Base-by-base conservation (phyloP, 352 stramenopile genomes). In the Globisporangium paddicum region DNA sequence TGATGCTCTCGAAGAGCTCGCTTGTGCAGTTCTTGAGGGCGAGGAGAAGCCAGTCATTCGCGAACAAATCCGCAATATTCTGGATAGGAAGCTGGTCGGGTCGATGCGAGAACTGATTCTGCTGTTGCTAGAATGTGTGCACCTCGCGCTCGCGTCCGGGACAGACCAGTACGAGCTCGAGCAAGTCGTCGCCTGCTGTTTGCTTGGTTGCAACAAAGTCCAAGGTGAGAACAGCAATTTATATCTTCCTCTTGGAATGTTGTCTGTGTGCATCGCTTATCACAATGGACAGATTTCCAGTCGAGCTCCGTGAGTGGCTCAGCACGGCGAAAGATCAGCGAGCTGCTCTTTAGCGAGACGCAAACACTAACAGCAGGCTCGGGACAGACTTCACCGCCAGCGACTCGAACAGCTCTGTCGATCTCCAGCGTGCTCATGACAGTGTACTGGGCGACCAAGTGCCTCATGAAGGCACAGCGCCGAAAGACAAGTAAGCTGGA, bases 371-470 rank as follows among this genome's bases (percentile, higher is more conserved):
- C 40, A 51, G 5, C 14, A 35, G 14, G 13, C 7, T n/a, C 25
- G 13, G 13, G 5, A 4, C 23, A 14, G 16, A 38, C 26, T 7
- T 38, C 26, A 3, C 30, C 46, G 21, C 25, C 35, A 6, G 21
- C 32, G 32, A 34, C 16, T 0, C n/a, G 14, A 21, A 34, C 8
- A 14, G 40, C 0, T n/a, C 14, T 3, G 21, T 35, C 46, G 14
- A 4, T 48, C 13, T n/a, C 35, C 16, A 45, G 21, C 6, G 44
- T 35, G 9, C 21, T 47, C 1, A 16, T 54, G 11, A 34, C 30
- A 28, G 42, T 48, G 23, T 38, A 47, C 44, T 61, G 55, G 44
- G 44, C 16, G 30, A 54, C 21, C 44, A 61, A 61, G 32, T 61
- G 55, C 14, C 32, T 40, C 11, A 16, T n/a, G 16, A 41, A 34